A percentile compares a stretch with the other conserved stretches of the same genome.
phyloP scores from a whole-genome alignment of 371 early-diverging fungal genomes.

The Rhizopus delemar region DNA sequence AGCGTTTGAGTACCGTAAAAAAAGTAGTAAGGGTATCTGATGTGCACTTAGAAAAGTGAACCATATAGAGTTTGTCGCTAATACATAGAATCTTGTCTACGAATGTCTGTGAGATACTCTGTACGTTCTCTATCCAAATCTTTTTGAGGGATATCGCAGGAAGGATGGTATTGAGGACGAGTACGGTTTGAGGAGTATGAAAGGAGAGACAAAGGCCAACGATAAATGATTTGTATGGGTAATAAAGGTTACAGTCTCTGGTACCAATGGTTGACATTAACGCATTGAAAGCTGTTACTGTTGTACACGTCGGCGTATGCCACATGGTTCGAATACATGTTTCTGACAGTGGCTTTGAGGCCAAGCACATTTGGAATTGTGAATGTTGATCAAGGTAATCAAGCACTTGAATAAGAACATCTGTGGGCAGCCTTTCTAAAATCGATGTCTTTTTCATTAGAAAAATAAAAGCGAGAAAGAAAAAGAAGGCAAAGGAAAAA shows the following conservation, averaged over 20 bases:
- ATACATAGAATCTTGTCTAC: neutral
- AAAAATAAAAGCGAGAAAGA: neutral
- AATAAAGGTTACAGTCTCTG: neutral
- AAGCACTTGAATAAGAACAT: slow-evolving; percentile 7
- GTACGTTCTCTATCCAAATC: neutral
- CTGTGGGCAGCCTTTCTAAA: slow-evolving; percentile 1
- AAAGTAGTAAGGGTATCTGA: neutral
- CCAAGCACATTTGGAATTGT: neutral
- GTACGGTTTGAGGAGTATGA: neutral
- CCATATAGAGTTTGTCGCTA: neutral
- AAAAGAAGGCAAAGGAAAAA: neutral
- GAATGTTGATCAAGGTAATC: slow-evolving; percentile 1
- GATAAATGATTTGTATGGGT: slow-evolving; percentile 3
- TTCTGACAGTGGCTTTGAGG: slow-evolving; percentile 2
- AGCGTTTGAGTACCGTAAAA: neutral
- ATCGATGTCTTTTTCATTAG: neutral
- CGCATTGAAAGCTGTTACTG: neutral
- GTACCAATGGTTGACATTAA: neutral
- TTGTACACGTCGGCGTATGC: slow-evolving; percentile 6
- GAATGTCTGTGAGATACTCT: neutral
- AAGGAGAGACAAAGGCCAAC: neutral
- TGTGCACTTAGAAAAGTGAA: slow-evolving; percentile 2
- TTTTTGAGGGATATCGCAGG: neutral
- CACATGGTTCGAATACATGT: slow-evolving; percentile 1
- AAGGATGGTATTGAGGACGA: neutral